Evolutionary conservation across 2,329 filamentous ascomycete species (phyloP), one percentile per base, ranked within the genome.

Genomic region (Cladosporium sp.): DNA sequence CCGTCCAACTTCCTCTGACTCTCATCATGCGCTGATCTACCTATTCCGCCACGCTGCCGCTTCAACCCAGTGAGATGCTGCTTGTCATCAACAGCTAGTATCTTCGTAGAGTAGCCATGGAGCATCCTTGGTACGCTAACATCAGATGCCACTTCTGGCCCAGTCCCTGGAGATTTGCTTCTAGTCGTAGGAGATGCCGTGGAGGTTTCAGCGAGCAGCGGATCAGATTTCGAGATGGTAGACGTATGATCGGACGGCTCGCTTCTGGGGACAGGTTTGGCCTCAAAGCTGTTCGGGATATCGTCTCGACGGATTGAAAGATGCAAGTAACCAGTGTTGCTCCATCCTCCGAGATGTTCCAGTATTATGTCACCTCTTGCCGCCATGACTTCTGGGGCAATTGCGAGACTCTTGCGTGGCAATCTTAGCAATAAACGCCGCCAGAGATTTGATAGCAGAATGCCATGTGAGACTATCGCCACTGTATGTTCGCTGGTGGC

Each of bases 41-140:
- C 92, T 65, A 97, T 90, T 3, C 93, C 93, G 33, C 92, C 91
- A 28, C 89, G 83, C 10, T 92, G 94, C 77, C 92, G 90, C 76
- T 89, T 93, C 66, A 97, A 80, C 31, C 88, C 87, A 53, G 81
- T 78, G 2, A 97, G 84, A 77, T 97, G 93, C 4, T 86, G 84
- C 67, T 86, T 84, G 67, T 85, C 86, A 74, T 97, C 94, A 68
- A 92, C 83, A 5, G 81, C 81, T 55, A 85, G 76, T 31, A 96
- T 82, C 8, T 81, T 76, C 21, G 83, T 80, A 16, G 75, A 79
- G 80, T 81, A 84, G n/a, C 77, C 77, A 21, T 68, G 37, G 8
- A 78, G 66, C 3, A 75, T 62, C 14, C 26, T 52, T 21, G 35
- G 18, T 7, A 11, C 10, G 16, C 7, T 16, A 16, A 12, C 3